phyloP scores from a whole-genome alignment of 345 rosid genomes.

The Dimocarpus longan region DNA sequence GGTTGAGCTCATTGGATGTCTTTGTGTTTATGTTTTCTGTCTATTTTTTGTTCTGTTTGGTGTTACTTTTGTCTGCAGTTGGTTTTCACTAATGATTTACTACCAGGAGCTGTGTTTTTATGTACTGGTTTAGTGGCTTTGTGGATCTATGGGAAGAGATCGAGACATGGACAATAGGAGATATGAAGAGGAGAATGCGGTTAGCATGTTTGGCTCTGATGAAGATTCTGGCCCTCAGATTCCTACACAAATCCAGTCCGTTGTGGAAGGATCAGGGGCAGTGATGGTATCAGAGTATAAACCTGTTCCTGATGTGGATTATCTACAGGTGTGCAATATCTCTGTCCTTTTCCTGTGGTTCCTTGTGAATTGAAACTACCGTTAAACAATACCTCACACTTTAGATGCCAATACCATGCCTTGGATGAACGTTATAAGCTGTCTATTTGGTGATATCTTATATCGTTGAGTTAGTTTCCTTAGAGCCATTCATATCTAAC shows the following conservation, averaged over 20 bases:
- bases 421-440: not conserved
- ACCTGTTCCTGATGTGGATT: constrained; percentile 84
- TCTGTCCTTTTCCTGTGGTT: constrained; percentile 2
- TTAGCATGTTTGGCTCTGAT: constrained; percentile 55
- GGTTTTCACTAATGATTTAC: constrained; percentile 72
- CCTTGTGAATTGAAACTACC: not conserved
- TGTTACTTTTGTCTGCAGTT: constrained; percentile 43
- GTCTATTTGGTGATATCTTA: not conserved
- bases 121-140: constrained; percentile 83
- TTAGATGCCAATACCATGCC: not conserved
- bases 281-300: constrained; percentile 65
- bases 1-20: constrained; percentile 39
- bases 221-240: constrained; percentile 63
- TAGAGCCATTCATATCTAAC: not conserved
- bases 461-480: not conserved
- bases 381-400: not conserved
- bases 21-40: not conserved
- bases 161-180: constrained; percentile 41
- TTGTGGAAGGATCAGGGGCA: constrained; percentile 80
- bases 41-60: not conserved
- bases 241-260: constrained; percentile 74
- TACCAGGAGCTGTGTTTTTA: constrained; percentile 70
- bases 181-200: constrained; percentile 43
- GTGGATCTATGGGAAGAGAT: constrained; percentile 54
- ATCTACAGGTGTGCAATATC: constrained; percentile 65